These are phyloP conservation scores for Porphyrellus cyaneotinctus DNA, from an alignment of 768 basidiomycete species.

Conservation along the genomic window DNA sequence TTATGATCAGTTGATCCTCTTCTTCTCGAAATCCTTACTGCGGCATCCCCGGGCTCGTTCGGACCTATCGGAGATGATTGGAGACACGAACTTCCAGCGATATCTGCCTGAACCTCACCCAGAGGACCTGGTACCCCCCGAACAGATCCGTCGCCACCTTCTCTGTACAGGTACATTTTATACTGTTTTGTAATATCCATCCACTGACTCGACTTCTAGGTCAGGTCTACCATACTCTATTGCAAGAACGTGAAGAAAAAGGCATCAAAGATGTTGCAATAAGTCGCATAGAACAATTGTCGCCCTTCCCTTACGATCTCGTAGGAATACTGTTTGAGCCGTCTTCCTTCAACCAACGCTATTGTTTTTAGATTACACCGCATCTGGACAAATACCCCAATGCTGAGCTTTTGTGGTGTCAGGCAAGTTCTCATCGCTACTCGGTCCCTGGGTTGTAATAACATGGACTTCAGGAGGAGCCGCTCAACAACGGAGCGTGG, in stretches of 20 bases:
- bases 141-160: slow-evolving; percentile 88
- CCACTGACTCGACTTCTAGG: slow-evolving; percentile 39
- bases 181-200: neutral
- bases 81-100: slow-evolving; percentile 87
- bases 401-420: slow-evolving; percentile 89
- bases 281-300: slow-evolving; percentile 90
- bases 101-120: slow-evolving; percentile 84
- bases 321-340: slow-evolving; percentile 40
- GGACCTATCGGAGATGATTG: slow-evolving; percentile 80
- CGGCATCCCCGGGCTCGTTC: slow-evolving; percentile 94
- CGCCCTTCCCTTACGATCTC: slow-evolving; percentile 95
- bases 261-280: slow-evolving; percentile 93
- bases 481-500: slow-evolving; percentile 97
- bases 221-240: slow-evolving; percentile 89
- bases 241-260: slow-evolving; percentile 86
- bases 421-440: slow-evolving; percentile 39
- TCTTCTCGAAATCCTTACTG: slow-evolving; percentile 96
- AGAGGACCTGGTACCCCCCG: slow-evolving; percentile 68
- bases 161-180: slow-evolving; percentile 65
- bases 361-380: slow-evolving; percentile 63
- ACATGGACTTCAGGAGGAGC: slow-evolving; percentile 64
- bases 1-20: slow-evolving; percentile 66
- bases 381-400: slow-evolving; percentile 97
- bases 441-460: neutral
- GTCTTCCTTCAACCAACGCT: slow-evolving; percentile 1